These are phyloP conservation scores for Viola pubescens DNA, from an alignment of 441 rosid species.

Conservation along the genomic window DNA sequence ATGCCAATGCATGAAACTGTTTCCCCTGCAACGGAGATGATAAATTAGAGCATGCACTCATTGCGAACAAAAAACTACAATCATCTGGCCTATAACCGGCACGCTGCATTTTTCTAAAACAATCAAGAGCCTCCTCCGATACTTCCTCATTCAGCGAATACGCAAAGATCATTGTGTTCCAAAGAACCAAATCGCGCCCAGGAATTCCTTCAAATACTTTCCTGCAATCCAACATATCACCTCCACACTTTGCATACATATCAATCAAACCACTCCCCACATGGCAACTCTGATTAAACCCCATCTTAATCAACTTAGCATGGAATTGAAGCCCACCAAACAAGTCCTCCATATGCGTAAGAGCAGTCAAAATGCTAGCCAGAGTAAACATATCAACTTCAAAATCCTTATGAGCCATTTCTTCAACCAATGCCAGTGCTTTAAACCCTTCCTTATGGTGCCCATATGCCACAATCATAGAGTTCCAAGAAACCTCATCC, in stretches of 20 bases:
- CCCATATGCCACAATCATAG: slow-evolving; percentile 82
- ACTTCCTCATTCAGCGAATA: slow-evolving; percentile 59
- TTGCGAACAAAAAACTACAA: slow-evolving; percentile 69
- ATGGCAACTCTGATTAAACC: slow-evolving; percentile 62
- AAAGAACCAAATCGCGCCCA: slow-evolving; percentile 62
- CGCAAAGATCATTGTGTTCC: slow-evolving; percentile 89
- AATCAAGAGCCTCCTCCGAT: slow-evolving; percentile 57
- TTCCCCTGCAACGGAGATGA: slow-evolving; percentile 72
- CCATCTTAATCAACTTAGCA: slow-evolving; percentile 48
- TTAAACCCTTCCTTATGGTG: slow-evolving; percentile 58
- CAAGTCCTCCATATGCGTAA: slow-evolving; percentile 47
- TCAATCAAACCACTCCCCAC: slow-evolving; percentile 86
- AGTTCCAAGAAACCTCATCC: slow-evolving; percentile 86
- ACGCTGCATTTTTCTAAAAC: slow-evolving; percentile 52
- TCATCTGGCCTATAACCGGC: slow-evolving; percentile 65
- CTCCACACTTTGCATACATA: slow-evolving; percentile 72
- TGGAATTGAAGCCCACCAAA: slow-evolving; percentile 74
- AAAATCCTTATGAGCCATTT: slow-evolving; percentile 46
- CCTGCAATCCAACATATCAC: slow-evolving; percentile 38
- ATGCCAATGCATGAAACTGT: slow-evolving; percentile 61
- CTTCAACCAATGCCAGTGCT: slow-evolving; percentile 56
- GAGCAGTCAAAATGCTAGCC: slow-evolving; percentile 69
- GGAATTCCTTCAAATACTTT: slow-evolving; percentile 59
- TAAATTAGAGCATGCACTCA: slow-evolving; percentile 60
- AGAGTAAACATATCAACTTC: slow-evolving; percentile 60